phyloP scores from a whole-genome alignment of 192 early-diverging fungal genomes.

The Coemansia sp. region DNA sequence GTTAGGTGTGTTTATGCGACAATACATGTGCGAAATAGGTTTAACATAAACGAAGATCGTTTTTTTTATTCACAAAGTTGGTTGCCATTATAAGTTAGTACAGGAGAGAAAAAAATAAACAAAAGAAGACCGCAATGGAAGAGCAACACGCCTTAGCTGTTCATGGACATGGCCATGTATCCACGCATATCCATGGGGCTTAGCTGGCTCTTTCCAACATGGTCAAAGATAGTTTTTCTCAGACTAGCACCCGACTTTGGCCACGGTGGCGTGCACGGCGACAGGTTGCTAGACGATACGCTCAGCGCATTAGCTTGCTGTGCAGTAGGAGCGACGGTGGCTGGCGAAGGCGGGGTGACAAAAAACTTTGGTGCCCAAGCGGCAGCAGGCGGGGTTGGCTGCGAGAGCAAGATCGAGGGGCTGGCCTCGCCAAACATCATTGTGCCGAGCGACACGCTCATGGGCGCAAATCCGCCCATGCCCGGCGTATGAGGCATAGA shows the following conservation, averaged over 20 bases:
- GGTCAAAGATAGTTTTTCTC: conserved; percentile 51
- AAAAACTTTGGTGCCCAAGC: conserved; percentile 42
- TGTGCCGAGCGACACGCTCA: conserved; percentile 6
- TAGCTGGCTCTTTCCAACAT: conserved; percentile 44
- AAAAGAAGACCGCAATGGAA: background rate
- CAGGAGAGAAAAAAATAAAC: background rate
- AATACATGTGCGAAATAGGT: background rate
- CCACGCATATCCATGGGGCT: conserved; percentile 53
- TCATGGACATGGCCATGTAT: conserved; percentile 51
- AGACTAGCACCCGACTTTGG: conserved; percentile 43
- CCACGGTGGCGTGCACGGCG: conserved; percentile 51
- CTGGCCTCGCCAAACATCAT: conserved; percentile 47
- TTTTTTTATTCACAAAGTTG: conserved; percentile 10
- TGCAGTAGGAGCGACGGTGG: conserved; percentile 5
- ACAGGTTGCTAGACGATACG: conserved; percentile 10
- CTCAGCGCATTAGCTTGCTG: background rate
- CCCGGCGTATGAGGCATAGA: conserved; percentile 37
- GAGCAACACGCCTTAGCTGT: conserved; percentile 20
- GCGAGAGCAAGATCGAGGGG: conserved; percentile 31
- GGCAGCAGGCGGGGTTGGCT: conserved; percentile 32
- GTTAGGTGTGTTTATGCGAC: background rate
- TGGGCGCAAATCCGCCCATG: background rate
- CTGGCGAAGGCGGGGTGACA: conserved; percentile 45
- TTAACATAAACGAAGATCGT: background rate
- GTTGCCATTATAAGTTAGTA: conserved; percentile 9